Evolutionary conservation across 805 yeast genomes (phyloP).

Genomic region (Lachancea kluyveri): DNA sequence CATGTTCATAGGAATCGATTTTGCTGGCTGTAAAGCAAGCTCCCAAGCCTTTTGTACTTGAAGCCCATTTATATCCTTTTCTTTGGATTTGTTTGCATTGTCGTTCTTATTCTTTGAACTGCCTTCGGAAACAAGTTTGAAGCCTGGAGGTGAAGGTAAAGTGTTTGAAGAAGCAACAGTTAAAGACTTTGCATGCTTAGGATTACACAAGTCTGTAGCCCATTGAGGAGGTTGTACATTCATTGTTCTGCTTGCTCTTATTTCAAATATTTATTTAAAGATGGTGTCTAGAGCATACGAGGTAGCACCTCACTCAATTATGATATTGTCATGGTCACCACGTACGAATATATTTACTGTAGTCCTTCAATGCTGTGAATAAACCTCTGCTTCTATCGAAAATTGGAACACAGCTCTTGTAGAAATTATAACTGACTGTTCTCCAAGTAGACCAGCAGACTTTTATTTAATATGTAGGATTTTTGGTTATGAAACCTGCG

Average conservation of each 20-base stretch:
- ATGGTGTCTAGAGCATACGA: not conserved
- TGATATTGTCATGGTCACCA: not conserved
- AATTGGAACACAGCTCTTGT: too few relatives aligned
- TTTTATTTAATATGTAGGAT: too few relatives aligned
- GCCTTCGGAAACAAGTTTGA: conserved; percentile 4
- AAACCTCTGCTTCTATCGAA: too few relatives aligned
- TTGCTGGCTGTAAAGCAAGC: conserved; percentile 74
- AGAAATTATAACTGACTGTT: too few relatives aligned
- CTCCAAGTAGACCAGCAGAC: too few relatives aligned
- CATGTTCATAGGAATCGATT: conserved; percentile 82
- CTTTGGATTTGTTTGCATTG: conserved; percentile 2
- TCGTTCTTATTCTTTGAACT: not conserved
- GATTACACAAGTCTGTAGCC: conserved; percentile 11
- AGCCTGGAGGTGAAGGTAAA: conserved; percentile 26
- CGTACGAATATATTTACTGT: too few relatives aligned
- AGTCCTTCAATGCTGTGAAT: too few relatives aligned
- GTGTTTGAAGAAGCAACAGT: conserved; percentile 8
- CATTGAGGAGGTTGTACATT: conserved; percentile 11
- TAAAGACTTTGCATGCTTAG: conserved; percentile 9
- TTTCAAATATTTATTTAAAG: not conserved
- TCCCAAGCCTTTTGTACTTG: conserved; percentile 74
- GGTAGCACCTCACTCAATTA: not conserved
- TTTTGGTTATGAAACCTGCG: too few relatives aligned
- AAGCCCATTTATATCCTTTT: conserved; percentile 1
- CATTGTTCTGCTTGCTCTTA: conserved; percentile 1